Conservation (phyloP, 768 basidiomycete genomes). For the Mrakia gelida region DNA sequence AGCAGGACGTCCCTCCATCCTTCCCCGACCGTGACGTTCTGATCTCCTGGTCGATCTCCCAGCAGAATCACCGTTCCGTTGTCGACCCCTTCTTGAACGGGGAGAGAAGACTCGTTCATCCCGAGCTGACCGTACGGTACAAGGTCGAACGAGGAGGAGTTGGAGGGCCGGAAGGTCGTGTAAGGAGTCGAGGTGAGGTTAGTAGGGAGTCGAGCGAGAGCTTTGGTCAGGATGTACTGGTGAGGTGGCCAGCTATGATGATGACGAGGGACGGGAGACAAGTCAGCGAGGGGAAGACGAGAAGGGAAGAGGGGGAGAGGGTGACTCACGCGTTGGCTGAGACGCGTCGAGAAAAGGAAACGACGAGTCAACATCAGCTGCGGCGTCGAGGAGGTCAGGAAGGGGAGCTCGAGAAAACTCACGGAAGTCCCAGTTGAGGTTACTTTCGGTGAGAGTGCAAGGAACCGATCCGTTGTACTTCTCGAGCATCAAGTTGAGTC, state of each 20-base stretch:
- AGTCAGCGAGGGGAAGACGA: not conserved
- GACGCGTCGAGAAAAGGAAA: not conserved
- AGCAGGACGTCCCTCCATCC: slow-evolving; percentile 63
- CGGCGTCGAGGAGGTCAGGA: too few relatives aligned
- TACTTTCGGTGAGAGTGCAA: slow-evolving; percentile 60
- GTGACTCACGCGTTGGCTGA: not conserved
- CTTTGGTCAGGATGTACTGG: slow-evolving; percentile 64
- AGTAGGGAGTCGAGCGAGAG: slow-evolving; percentile 66
- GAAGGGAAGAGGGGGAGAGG: not conserved
- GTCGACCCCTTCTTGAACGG: slow-evolving; percentile 57
- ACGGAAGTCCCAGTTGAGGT: slow-evolving; percentile 30
- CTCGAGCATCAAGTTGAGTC: slow-evolving; percentile 61
- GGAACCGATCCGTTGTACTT: slow-evolving; percentile 82
- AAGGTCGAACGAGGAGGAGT: slow-evolving; percentile 61
- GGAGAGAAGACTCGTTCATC: slow-evolving; percentile 64
- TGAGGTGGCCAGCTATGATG: slow-evolving; percentile 30
- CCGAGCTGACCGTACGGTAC: slow-evolving; percentile 76
- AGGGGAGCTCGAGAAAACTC: not conserved
- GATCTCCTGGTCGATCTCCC: slow-evolving; percentile 49
- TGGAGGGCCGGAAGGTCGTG: slow-evolving; percentile 51
- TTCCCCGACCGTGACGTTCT: slow-evolving; percentile 51
- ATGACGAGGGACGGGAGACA: too few relatives aligned
- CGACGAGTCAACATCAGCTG: too few relatives aligned
- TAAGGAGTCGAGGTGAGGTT: slow-evolving; percentile 61
- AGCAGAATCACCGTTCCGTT: slow-evolving; percentile 53